These are phyloP conservation scores for Hericium alpestre DNA, from an alignment of 768 basidiomycete species.

Conservation along the genomic window DNA sequence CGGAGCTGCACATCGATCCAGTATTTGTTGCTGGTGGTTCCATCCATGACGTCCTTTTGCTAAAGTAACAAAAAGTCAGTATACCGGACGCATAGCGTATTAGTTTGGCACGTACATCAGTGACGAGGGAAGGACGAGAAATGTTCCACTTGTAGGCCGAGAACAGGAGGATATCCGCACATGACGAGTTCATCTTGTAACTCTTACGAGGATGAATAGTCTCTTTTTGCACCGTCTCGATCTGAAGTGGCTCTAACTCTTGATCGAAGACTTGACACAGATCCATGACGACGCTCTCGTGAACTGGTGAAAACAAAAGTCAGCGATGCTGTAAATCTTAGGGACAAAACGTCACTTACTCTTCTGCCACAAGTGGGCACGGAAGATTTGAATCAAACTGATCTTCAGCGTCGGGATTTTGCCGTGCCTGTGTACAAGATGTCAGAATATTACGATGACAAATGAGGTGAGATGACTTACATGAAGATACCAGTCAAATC, in stretches of 20 bases:
- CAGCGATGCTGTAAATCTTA: conserved; percentile 13
- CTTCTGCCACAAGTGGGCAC: conserved; percentile 99
- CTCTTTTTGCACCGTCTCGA: conserved; percentile 99
- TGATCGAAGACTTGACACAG: conserved; percentile 98
- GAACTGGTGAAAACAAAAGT: conserved; percentile 36
- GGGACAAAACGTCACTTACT: conserved; percentile 44
- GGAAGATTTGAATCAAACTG: conserved; percentile 99
- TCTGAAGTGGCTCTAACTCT: conserved; percentile 94
- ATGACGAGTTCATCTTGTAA: conserved; percentile 99
- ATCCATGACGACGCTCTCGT: conserved; percentile 90
- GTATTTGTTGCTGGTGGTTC: conserved; percentile 97
- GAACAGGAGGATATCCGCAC: conserved; percentile 95
- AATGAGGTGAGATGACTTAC: conserved; percentile 24
- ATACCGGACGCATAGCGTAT: not conserved
- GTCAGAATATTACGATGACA: conserved; percentile 4
- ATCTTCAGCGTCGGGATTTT: conserved; percentile 98
- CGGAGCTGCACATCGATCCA: conserved; percentile 95
- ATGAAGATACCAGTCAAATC: conserved; percentile 97
- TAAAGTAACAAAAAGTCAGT: conserved; percentile 19
- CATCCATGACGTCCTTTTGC: conserved; percentile 92
- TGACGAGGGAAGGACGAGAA: conserved; percentile 87
- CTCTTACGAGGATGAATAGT: conserved; percentile 99
- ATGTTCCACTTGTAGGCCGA: conserved; percentile 99
- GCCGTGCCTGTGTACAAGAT: conserved; percentile 58
- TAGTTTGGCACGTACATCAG: conserved; percentile 53